Evolutionary conservation across 768 basidiomycete species (phyloP), one percentile per base, ranked within the genome.

Genomic region (Auriscalpium orientale): DNA sequence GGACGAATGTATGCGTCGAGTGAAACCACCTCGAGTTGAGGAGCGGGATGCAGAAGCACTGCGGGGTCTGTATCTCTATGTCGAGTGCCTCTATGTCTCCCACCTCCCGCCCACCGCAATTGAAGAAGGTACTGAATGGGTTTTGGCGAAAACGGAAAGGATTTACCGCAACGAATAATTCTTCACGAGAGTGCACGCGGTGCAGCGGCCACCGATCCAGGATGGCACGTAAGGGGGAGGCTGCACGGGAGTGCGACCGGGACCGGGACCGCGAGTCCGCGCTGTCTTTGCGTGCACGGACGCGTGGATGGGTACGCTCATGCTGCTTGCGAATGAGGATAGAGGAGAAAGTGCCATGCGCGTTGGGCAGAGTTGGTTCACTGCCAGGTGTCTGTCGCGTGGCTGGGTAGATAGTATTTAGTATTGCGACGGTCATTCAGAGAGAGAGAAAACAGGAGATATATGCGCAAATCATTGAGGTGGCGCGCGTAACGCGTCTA

Each of bases 191-290:
- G 10, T 77, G 73, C 20, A 71, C 68, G 8, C 83, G 76, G 16
- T 81, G 77, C 12, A 84, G 74, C 1, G 79, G 68, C 18, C 78
- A 72, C 74, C 78, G 80, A 13, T 77, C 74, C 15, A 87, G 72
- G 16, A 83, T 71, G 0, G 50, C 37, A 10, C 84, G 79, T 0
- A 87, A 69, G 0, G 87, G 86, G 1, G 85, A 87, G 0, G 71
- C 67, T 3, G 73, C 67, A 38, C 78, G 74, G 11, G 76, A 76
- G 46, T 69, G 75, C 8, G 74, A 65, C 1, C 65, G 64, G 2
- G 74, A 73, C 4, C 62, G 55, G 18, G 64, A 57, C 15, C 70
- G 65, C 0, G 72, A 67, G 21, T 68, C 69, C 4, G 58, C 53
- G n/a, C 61, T 63, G 8, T 46, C 63, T 54, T 63, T 66, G 56